Evolutionary conservation across 2,329 filamentous ascomycete species (phyloP).

Genomic region (Xenosphaeropsis pyriputrescens): DNA sequence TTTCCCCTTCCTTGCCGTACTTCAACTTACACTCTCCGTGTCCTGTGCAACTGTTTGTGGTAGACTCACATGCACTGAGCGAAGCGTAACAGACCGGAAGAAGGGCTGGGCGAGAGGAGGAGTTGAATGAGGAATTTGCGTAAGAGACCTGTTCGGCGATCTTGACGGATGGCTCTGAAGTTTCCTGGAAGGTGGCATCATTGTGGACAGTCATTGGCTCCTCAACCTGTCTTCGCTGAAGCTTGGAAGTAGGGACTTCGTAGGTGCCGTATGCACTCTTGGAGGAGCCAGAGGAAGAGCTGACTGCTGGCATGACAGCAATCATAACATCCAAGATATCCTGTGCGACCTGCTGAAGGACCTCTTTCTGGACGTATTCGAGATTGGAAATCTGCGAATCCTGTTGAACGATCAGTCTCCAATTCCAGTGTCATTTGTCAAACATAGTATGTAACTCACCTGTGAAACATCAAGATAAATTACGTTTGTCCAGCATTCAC

Average conservation of each 20-base stretch:
- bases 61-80: constrained; percentile 48
- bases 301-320: constrained; percentile 14
- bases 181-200: neutral
- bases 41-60: constrained; percentile 67
- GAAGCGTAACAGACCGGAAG: constrained; percentile 64
- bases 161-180: neutral
- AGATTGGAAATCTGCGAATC: neutral
- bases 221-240: constrained; percentile 11
- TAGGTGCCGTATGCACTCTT: constrained; percentile 13
- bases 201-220: constrained; percentile 12
- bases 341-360: constrained; percentile 1
- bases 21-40: constrained; percentile 66
- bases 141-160: too few species aligned
- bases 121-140: neutral
- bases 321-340: constrained; percentile 14
- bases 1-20: constrained; percentile 31
- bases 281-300: neutral
- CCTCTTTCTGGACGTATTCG: neutral
- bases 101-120: constrained; percentile 4
- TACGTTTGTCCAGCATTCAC: constrained; percentile 17
- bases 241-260: constrained; percentile 7
- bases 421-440: too few species aligned
- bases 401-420: too few species aligned
- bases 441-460: constrained; percentile 5
- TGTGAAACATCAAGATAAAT: constrained; percentile 13